Conservation (phyloP, 345 rosid genomes). For the Salix dunnii region DNA sequence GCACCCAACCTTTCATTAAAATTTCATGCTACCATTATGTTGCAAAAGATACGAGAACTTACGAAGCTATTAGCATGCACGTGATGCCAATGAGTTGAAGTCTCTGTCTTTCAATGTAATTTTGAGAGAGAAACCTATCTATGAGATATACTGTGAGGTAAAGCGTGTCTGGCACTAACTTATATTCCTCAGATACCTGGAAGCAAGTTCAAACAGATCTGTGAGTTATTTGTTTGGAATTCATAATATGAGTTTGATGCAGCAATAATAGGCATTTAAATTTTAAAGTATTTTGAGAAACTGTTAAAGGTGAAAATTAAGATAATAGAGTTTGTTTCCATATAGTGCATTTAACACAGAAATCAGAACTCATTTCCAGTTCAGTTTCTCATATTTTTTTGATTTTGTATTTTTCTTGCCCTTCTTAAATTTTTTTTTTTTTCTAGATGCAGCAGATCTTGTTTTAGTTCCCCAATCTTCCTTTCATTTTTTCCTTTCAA, state of each 20-base stretch:
- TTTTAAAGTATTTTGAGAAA: not conserved
- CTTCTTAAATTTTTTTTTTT: not conserved
- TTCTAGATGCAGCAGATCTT: not conserved
- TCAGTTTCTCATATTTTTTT: not conserved
- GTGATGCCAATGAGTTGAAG: slow-evolving; percentile 95
- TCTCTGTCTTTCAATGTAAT: slow-evolving; percentile 60
- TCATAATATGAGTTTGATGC: not conserved
- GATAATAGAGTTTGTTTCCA: not conserved
- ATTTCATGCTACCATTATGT: not conserved
- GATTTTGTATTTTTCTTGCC: not conserved
- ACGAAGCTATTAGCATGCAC: slow-evolving; percentile 95
- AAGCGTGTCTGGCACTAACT: slow-evolving; percentile 78
- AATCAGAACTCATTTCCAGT: not conserved
- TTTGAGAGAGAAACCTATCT: slow-evolving; percentile 71
- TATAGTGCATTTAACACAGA: not conserved
- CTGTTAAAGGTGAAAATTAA: not conserved
- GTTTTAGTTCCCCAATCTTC: not conserved
- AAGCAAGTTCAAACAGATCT: slow-evolving; percentile 14
- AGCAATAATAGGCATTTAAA: not conserved
- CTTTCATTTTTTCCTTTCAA: not conserved
- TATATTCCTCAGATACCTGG: slow-evolving; percentile 95
- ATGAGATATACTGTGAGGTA: slow-evolving; percentile 78
- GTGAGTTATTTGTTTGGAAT: not conserved
- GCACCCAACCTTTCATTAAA: not conserved
- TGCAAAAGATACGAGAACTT: slow-evolving; percentile 35